These are phyloP conservation scores for Colletotrichum noveboracense DNA, from an alignment of 2,329 filamentous ascomycete species.

Conservation along the genomic window DNA sequence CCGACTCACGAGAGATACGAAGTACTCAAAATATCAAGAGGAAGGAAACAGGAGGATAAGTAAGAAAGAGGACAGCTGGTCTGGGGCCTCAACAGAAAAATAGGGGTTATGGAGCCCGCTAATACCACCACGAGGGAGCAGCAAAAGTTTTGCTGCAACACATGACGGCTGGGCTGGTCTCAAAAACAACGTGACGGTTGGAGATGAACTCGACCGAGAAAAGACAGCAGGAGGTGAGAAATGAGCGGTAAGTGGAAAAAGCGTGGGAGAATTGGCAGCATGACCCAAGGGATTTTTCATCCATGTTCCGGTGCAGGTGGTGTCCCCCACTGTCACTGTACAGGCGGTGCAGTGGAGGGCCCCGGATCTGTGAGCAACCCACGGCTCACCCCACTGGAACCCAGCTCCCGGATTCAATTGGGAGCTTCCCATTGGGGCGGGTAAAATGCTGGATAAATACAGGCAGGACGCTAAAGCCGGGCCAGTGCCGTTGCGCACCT, in stretches of 20 bases:
- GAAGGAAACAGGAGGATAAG: not conserved
- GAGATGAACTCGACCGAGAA: not conserved
- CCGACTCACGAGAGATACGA: not conserved
- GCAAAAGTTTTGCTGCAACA: not conserved
- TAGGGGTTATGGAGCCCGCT: not conserved
- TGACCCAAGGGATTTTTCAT: not conserved
- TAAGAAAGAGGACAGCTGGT: not conserved
- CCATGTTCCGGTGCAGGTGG: not conserved
- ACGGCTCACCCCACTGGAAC: not conserved
- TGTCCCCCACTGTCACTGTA: not conserved
- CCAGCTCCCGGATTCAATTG: constrained; percentile 4
- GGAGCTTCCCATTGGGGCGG: constrained; percentile 11
- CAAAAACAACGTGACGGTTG: not conserved
- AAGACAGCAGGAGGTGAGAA: not conserved
- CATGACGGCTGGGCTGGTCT: not conserved
- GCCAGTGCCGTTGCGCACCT: constrained; percentile 18
- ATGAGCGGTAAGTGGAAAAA: constrained; percentile 8
- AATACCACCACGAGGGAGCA: not conserved
- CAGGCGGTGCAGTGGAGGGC: not conserved
- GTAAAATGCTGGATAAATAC: constrained; percentile 19
- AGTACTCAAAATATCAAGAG: not conserved
- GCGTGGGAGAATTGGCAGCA: not conserved
- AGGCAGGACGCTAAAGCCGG: constrained; percentile 9
- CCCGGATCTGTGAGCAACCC: not conserved
- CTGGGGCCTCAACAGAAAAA: not conserved